Evolutionary conservation across 768 basidiomycete species (phyloP), one percentile per base, ranked within the genome.

Genomic region (Auricularia heimuer): DNA sequence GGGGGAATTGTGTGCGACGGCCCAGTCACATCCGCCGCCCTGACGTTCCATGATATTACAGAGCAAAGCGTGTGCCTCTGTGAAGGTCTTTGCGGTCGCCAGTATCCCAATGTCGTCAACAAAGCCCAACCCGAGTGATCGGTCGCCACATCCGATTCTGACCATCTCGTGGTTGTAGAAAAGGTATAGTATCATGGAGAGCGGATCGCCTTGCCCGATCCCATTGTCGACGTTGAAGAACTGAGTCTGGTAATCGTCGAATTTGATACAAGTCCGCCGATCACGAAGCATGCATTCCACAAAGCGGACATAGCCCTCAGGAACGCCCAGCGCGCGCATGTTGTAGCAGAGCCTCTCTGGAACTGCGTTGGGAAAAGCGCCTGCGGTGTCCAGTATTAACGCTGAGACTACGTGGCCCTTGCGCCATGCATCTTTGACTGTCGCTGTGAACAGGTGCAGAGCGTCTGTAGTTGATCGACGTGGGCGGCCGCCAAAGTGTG

Each of bases 371-470:
- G 37, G 37, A 12, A 80, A 82, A 1, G 80, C 78, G 0, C 75
- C 80, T 68, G 79, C 70, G 0, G 81, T 73, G 65, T 82, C 79
- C 1, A 81, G 72, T 68, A 78, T 80, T 0, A 81, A 73, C 0
- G 73, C 69, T 0, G 73, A 74, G 0, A 69, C 77, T 0, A 81
- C 79, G n/a, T 77, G 72, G 0, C 68, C 64, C 3, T 64, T 62
- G 0, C 74, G 45, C 37, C 37, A 39, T 12, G 37, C 37, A 12
- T 39, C 6, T 12, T 39, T 39, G 7, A 39, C 37, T 39, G 37
- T 39, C 7, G 37, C 37, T 7, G 37, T 39, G 37, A 39, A 39
- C 12, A 39, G 7, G 37, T 39, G 37, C 37, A 39, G 37, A 12
- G 37, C 7, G 12, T 39, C 37, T 7, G 37, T 39, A 6, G 37